Evolutionary conservation across 2,329 filamentous ascomycete genomes (phyloP), one percentile per base, ranked within the genome.

Genomic region (Cladosporium cucumerinum): DNA sequence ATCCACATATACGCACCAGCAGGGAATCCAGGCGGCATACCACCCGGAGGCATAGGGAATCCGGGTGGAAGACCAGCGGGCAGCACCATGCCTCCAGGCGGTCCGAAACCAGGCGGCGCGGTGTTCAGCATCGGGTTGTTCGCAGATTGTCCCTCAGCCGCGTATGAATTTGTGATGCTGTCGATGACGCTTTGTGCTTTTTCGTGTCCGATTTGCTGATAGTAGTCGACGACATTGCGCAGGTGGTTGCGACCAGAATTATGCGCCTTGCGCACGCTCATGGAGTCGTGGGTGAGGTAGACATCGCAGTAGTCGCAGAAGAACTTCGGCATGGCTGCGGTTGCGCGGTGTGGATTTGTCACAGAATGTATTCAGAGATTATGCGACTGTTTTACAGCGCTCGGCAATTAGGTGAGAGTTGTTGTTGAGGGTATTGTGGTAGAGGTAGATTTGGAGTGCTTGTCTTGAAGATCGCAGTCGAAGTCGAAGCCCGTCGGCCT

Each of bases 281-380:
- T 98, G 54, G 93, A 97, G 85, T 99, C 95, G 86, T 99, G 95
- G 71, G 95, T 99, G 73, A 99, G 90, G 86, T 99, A 99, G 79
- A 99, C 95, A 90, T 99, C 95, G 86, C 95, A 99, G 81, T 99
- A 99, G 80, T 99, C 95, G 85, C 93, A 75, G 69, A 75, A 75
- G 72, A 74, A 75, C 68, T 75, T 75, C 57, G 74, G 74, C 74
- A 75, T 75, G 34, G 55, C 71, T 36, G 64, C 60, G 65, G 55
- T 57, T 36, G 46, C 21, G 30, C 2, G 28, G 46, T 26, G 26
- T 48, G 25, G 21, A 32, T 14, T 30, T 18, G 60, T 62, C 34
- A 25, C 10, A 21, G 30, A 23, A 34, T 23, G 16, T 55, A 7
- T 28, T 16, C 5, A 6, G 28, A 7, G 7, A 1, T 26, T 62